phyloP scores from a whole-genome alignment of 2,329 filamentous ascomycete species.

The Nemania sp. region DNA sequence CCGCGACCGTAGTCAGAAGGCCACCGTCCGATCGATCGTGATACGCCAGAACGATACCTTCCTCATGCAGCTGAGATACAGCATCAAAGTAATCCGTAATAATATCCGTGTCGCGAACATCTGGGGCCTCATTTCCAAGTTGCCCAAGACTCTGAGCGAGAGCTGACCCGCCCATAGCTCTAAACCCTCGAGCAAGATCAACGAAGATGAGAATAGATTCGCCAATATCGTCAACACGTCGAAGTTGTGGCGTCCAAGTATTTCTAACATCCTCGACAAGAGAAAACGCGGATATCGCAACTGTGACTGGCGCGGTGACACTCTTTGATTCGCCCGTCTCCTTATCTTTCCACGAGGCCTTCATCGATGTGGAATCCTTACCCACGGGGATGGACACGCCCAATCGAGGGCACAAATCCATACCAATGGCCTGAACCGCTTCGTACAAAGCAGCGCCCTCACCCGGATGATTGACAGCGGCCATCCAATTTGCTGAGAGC shows the following conservation, averaged over 20 bases:
- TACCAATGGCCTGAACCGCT: conserved; percentile 88
- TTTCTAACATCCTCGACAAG: conserved; percentile 79
- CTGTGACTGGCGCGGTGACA: conserved; percentile 88
- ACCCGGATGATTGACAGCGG: conserved; percentile 88
- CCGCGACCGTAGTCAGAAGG: conserved; percentile 69
- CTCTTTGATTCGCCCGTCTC: conserved; percentile 71
- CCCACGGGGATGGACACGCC: conserved; percentile 93
- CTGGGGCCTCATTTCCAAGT: conserved; percentile 81
- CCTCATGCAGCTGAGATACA: conserved; percentile 65
- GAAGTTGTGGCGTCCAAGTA: conserved; percentile 93
- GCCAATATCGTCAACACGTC: conserved; percentile 82
- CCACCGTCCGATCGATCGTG: conserved; percentile 30
- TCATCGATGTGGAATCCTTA: conserved; percentile 99
- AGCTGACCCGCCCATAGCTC: conserved; percentile 86
- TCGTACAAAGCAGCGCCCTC: conserved; percentile 93
- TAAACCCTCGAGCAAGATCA: conserved; percentile 80
- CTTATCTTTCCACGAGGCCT: conserved; percentile 87
- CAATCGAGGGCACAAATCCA: conserved; percentile 89
- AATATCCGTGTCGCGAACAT: conserved; percentile 79
- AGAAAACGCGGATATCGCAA: conserved; percentile 89
- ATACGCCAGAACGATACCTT: conserved; percentile 39
- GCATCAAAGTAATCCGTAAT: conserved; percentile 93
- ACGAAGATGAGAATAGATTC: conserved; percentile 89
- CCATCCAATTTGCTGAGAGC: conserved; percentile 98
- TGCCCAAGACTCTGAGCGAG: conserved; percentile 88